Base-by-base conservation (phyloP, 2,329 filamentous ascomycete species). In the Dryadomyces sulphureus region DNA sequence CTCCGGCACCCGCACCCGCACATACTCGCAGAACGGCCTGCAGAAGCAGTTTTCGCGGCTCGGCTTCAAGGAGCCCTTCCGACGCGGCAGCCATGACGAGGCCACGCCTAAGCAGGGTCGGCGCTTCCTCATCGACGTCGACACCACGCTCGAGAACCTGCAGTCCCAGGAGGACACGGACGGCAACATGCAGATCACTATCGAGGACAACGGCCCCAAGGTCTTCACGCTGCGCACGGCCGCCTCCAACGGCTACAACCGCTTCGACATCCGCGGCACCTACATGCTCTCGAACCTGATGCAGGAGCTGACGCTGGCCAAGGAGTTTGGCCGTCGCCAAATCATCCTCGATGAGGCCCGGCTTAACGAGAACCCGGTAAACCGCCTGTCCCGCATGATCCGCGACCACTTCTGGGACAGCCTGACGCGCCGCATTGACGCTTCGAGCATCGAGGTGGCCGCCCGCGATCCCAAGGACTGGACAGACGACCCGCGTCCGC, bases 261-360 rank as follows among this genome's bases (percentile, higher is more conserved):
- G 80, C 52, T 88, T 90, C 62, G 89, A 96, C 59, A 77, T 98
- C 51, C 84, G 90, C 53, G 92, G 92, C 56, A 96, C 87, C 27
- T 98, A 98, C 64, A 93, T 94, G 82, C 75, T 98, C 49, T 94
- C 90, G 51, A 98, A 96, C 61, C 77, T 96, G 40, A 72, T 96
- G 36, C 92, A 98, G 64, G 92, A 98, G 65, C 75, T 98, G 53
- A 92, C 84, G 1, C 73, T 96, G 54, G 92, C 92, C 53, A 82
- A 94, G 68, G 84, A 93, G 60, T 89, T 87, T 58, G 88, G 87
- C 49, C 81, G 86, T 50, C 87, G 88, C 63, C 81, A 87, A 58
- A 90, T 96, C 55, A 77, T 95, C 45, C 75, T 98, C 39, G 89
- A 96, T 57, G 88, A 95, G 60, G 83, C 81, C 9, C 81, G 90